Base-by-base conservation (phyloP, 441 rosid species). In the Brassica balearica region DNA sequence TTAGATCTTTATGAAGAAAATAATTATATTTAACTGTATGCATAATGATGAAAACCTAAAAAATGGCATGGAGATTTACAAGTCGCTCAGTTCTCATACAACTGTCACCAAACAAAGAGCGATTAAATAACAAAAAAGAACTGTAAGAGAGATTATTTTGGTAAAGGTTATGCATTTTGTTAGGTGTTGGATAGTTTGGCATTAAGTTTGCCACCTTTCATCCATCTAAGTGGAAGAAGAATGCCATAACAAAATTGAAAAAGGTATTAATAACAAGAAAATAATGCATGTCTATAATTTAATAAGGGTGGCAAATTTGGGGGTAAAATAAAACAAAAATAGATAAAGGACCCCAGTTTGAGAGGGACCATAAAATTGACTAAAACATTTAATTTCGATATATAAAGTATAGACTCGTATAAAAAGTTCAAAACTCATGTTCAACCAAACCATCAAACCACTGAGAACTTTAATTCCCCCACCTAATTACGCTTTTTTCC, bases 401-500 rank as follows among this genome's bases (percentile, higher is more conserved):
- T 41, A 25, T 25, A 70, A 77, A 64, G 38, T 56, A 72, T 29
- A 12, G 71, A 25, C 59, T 29, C 51, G 3, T 19, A 63, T 69
- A 63, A 51, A 51, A 55, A 32, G 68, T 29, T 72, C 41, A 29
- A 72, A 79, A 38, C 79, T 69, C 83, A 75, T 75, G 82, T 71
- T 80, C 80, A 75, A 80, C 76, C 80, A 75, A 70, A 70, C 76
- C 46, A 75, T 56, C 76, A 75, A 71, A 75, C 82, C 3, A 64
- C 71, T 53, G 8, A 56, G 14, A 65, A 62, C 61, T 51, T 73
- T 34, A 68, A 73, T 69, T 61, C 77, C 56, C 48, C 70, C 56
- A 79, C 75, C 72, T 64, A 79, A 69, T 56, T 7, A 63, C 20
- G 38, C 27, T 74, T 53, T 51, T 11, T 25, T 29, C 46, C 14